Base-by-base conservation (phyloP, 2,329 filamentous ascomycete genomes). In the Neopestalotiopsis sp. region DNA sequence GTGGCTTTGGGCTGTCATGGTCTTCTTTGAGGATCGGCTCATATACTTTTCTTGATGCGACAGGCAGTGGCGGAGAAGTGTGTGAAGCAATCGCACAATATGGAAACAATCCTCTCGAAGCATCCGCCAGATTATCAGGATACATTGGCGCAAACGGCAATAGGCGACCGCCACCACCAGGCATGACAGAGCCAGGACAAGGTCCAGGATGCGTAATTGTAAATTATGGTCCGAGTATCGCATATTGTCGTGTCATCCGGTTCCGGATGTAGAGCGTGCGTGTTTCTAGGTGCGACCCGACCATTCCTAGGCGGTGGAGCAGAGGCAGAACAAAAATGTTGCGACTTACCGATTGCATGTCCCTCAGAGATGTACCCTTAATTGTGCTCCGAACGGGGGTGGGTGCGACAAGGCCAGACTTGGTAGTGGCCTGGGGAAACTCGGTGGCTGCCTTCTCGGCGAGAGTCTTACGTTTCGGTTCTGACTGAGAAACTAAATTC, bases 401-500 rank as follows among this genome's bases (percentile, higher is more conserved):
- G 45, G 81, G 81, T 68, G 83, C 80, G 69, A 81, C 76, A 40
- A 79, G 75, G 64, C 79, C 77, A 14, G 83, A 77, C 59, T 80
- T 78, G 69, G 78, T 83, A 6, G 38, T 45, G 52, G 32, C 34
- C 40, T 81, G 56, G 20, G 81, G 78, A 70, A 83, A 85, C 69
- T 91, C 89, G 70, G 79, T 34, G 10, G 70, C 85, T 40, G 85
- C 88, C 72, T 83, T 83, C 68, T 91, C 87, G 24, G 78, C 79
- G 32, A 90, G 79, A 14, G 87, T 88, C 74, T 89, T 89, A 68
- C 90, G 84, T 79, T 92, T 92, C 3, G 88, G 75, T 64, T 89
- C 85, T 24, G 89, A 84, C 74, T 88, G 84, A 28, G 81, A 72
- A 65, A 84, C 88, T 90, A 71, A 28, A 66, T 68, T 61, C 45